Percentiles rank a stretch among this genome's conserved stretches.
phyloP scores from a whole-genome alignment of 2,329 filamentous ascomycete species.

The Colletotrichum echinochloae region DNA sequence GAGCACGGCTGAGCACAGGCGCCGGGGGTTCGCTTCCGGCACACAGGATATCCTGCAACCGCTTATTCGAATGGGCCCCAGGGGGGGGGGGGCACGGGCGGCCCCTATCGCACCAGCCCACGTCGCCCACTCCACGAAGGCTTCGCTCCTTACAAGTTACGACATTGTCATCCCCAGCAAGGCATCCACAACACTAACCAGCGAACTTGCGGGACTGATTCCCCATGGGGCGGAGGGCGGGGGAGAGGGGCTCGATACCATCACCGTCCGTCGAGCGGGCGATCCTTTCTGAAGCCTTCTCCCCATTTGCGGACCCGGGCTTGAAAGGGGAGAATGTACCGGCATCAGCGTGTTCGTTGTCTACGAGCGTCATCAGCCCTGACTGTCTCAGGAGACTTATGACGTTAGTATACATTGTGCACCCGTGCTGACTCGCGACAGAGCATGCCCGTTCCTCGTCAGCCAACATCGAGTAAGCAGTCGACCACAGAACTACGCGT shows the following conservation, averaged over 20 bases:
- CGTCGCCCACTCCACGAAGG: slow-evolving; percentile 12
- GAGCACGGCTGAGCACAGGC: not conserved
- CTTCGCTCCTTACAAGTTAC: not conserved
- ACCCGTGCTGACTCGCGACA: slow-evolving; percentile 11
- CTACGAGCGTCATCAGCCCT: not conserved
- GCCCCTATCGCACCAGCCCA: not conserved
- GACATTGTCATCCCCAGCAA: not conserved
- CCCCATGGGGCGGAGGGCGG: slow-evolving; percentile 38
- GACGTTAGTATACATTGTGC: not conserved
- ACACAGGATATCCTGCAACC: not conserved
- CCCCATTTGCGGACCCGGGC: not conserved
- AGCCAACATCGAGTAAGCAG: not conserved
- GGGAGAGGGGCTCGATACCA: slow-evolving; percentile 11
- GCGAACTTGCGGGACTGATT: slow-evolving; percentile 33
- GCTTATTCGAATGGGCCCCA: not conserved
- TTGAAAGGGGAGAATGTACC: not conserved
- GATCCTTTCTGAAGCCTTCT: not conserved
- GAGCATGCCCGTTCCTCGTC: not conserved
- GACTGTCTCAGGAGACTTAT: too few species aligned
- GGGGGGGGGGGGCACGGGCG: not conserved
- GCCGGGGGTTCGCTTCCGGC: not conserved
- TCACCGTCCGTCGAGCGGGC: not conserved
- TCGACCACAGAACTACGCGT: not conserved
- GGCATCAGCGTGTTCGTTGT: not conserved
- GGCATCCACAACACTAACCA: slow-evolving; percentile 34